Evolutionary conservation across 768 basidiomycete species (phyloP).

Genomic region (Neoboletus subvelutipes): DNA sequence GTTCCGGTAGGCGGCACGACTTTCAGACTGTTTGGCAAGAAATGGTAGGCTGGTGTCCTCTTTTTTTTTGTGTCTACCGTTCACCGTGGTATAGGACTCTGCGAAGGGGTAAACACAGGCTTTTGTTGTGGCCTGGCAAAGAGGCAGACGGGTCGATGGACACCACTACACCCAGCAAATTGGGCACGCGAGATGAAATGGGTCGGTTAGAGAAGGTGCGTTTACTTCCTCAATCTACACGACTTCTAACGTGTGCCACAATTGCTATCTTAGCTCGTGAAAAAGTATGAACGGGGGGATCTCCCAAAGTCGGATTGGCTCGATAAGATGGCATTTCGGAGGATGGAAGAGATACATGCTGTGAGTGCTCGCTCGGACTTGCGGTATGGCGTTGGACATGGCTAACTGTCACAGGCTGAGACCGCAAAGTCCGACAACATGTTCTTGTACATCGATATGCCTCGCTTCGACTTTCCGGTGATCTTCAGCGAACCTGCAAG

Average conservation of each 20-base stretch:
- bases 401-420: slow-evolving; percentile 62
- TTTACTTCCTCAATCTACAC: neutral
- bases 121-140: slow-evolving; percentile 77
- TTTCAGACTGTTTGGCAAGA: slow-evolving; percentile 88
- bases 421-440: slow-evolving; percentile 89
- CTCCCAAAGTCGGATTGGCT: slow-evolving; percentile 95
- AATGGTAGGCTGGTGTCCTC: slow-evolving; percentile 56
- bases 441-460: slow-evolving; percentile 95
- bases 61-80: neutral
- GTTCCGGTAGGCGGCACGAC: slow-evolving; percentile 90
- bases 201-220: slow-evolving; percentile 87
- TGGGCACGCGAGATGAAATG: slow-evolving; percentile 85
- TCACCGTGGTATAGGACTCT: slow-evolving; percentile 59
- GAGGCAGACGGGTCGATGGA: slow-evolving; percentile 87
- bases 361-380: slow-evolving; percentile 42
- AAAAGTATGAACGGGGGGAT: slow-evolving; percentile 95
- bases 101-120: slow-evolving; percentile 86
- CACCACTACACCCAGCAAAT: slow-evolving; percentile 84
- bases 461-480: slow-evolving; percentile 95
- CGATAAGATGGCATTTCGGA: slow-evolving; percentile 88
- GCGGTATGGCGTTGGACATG: neutral
- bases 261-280: slow-evolving; percentile 59
- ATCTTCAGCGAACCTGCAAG: slow-evolving; percentile 88
- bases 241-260: neutral
- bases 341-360: slow-evolving; percentile 93